Evolutionary conservation across 2,329 filamentous ascomycete species (phyloP).

Genomic region (Colletotrichum spaethianum): DNA sequence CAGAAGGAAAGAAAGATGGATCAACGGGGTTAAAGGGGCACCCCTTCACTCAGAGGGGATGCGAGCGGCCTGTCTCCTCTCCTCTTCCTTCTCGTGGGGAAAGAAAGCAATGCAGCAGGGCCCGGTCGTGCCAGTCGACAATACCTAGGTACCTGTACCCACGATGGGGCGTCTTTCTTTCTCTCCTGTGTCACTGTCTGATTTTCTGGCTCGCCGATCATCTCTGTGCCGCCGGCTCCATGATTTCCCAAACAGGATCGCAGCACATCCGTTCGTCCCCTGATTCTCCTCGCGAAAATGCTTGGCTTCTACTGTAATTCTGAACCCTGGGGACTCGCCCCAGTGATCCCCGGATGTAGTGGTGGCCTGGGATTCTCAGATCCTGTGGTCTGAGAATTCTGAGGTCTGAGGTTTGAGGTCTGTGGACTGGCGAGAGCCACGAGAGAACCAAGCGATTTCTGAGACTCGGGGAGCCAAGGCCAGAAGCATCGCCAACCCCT

Average conservation of each 20-base stretch:
- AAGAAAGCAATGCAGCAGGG: constrained; percentile 6
- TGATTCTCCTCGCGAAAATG: constrained; percentile 36
- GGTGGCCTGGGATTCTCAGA: neutral
- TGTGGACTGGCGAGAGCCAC: neutral
- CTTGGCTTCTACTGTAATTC: constrained; percentile 28
- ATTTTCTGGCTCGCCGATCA: constrained; percentile 38
- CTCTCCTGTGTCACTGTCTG: constrained; percentile 22
- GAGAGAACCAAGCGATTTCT: constrained; percentile 1
- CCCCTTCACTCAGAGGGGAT: neutral
- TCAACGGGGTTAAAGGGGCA: neutral
- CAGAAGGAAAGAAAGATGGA: neutral
- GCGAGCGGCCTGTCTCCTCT: constrained; percentile 6
- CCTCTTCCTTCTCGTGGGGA: neutral
- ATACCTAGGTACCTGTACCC: neutral
- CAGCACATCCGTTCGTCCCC: constrained; percentile 36
- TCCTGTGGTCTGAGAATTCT: neutral
- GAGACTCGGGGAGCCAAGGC: constrained; percentile 1
- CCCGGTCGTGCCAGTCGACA: neutral
- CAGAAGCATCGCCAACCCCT: constrained; percentile 27
- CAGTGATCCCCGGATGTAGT: constrained; percentile 13
- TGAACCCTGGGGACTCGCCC: constrained; percentile 19
- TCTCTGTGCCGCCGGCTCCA: constrained; percentile 27
- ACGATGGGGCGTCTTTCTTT: neutral
- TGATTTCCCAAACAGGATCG: constrained; percentile 39
- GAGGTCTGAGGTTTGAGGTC: neutral